phyloP scores from a whole-genome alignment of 495 filamentous ascomycete species.

The Lasiosphaeria ovina region DNA sequence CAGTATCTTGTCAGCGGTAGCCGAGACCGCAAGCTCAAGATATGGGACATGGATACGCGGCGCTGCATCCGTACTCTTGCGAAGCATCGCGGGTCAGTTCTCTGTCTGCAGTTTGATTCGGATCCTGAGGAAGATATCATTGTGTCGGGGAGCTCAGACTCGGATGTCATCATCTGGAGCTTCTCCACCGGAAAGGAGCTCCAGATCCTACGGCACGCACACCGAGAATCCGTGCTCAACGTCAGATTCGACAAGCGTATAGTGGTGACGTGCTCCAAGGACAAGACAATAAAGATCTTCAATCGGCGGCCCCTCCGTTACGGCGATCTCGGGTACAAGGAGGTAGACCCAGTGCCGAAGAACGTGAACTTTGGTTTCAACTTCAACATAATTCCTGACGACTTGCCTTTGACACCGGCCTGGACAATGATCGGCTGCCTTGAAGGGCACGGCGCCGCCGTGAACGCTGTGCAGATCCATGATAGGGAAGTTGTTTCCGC shows the following conservation, averaged over 20 bases:
- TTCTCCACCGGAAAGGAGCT: constrained; percentile 86
- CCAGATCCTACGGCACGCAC: constrained; percentile 69
- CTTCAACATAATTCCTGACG: constrained; percentile 35
- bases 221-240: constrained; percentile 91
- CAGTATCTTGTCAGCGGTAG: constrained; percentile 92
- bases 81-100: constrained; percentile 81
- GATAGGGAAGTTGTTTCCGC: constrained; percentile 87
- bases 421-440: constrained; percentile 78
- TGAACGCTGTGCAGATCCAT: constrained; percentile 93
- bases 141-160: constrained; percentile 90
- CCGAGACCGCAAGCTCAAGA: constrained; percentile 79
- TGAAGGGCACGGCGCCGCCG: constrained; percentile 81
- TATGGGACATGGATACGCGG: constrained; percentile 85
- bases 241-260: constrained; percentile 88
- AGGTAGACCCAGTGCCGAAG: constrained; percentile 54
- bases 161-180: constrained; percentile 82
- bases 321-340: constrained; percentile 63
- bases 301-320: constrained; percentile 70
- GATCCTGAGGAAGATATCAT: constrained; percentile 85
- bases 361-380: constrained; percentile 49
- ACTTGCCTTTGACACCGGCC: constrained; percentile 50
- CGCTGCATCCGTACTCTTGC: constrained; percentile 70
- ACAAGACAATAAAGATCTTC: constrained; percentile 94
- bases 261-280: constrained; percentile 94
- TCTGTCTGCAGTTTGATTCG: constrained; percentile 97